Evolutionary conservation across 2,329 filamentous ascomycete genomes (phyloP).

Genomic region (Amauroascus niger): DNA sequence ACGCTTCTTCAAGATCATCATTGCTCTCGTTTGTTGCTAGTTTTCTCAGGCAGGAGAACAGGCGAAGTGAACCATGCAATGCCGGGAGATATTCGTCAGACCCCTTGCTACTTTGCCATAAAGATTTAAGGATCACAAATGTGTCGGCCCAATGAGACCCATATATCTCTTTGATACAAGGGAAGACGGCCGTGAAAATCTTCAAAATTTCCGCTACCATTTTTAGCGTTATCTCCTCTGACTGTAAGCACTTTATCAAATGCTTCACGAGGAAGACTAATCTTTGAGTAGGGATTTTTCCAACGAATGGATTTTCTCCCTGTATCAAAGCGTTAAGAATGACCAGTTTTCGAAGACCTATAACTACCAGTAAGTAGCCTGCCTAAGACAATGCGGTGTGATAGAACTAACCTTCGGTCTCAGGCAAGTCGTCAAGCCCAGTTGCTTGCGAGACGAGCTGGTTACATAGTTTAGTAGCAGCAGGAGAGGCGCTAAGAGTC

Average conservation of each 20-base stretch:
- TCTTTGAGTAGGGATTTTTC: constrained; percentile 47
- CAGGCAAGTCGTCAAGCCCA: constrained; percentile 39
- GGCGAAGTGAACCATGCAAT: constrained; percentile 61
- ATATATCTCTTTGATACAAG: constrained; percentile 70
- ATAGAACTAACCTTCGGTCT: constrained; percentile 32
- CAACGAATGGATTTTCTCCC: constrained; percentile 40
- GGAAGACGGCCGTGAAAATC: constrained; percentile 50
- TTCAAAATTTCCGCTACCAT: constrained; percentile 34
- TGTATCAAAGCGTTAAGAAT: constrained; percentile 47
- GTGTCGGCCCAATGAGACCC: constrained; percentile 73
- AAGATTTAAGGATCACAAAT: constrained; percentile 48
- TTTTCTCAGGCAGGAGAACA: constrained; percentile 54
- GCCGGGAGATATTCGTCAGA: constrained; percentile 50
- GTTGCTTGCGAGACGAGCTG: constrained; percentile 53
- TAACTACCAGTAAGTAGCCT: constrained; percentile 15
- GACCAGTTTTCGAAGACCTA: constrained; percentile 42
- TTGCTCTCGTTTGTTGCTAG: constrained; percentile 55
- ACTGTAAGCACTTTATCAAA: constrained; percentile 60
- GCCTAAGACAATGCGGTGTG: background rate
- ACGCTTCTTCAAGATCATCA: constrained; percentile 71
- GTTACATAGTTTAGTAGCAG: constrained; percentile 47
- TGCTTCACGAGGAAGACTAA: constrained; percentile 75
- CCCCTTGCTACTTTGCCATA: constrained; percentile 46
- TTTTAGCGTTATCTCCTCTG: constrained; percentile 42
- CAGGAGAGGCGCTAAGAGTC: constrained; percentile 39